These are phyloP conservation scores for Corchorus olitorius DNA, from an alignment of 345 rosid genomes.

Conservation along the genomic window DNA sequence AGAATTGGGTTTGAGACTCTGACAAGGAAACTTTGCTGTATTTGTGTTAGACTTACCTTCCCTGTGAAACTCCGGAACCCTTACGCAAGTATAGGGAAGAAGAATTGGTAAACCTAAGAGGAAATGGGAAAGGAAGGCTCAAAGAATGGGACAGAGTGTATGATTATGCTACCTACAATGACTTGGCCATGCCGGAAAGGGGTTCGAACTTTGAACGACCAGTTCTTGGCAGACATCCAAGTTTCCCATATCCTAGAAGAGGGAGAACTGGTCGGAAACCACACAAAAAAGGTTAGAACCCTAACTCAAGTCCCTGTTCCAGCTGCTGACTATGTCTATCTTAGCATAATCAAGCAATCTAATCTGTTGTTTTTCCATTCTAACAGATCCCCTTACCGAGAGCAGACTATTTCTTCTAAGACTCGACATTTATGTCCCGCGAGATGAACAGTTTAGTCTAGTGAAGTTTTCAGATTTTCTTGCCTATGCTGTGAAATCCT, in stretches of 20 bases:
- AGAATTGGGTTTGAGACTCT: not conserved
- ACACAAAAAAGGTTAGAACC: slow-evolving; percentile 55
- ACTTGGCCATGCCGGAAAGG: slow-evolving; percentile 78
- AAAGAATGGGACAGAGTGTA: slow-evolving; percentile 96
- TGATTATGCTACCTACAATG: slow-evolving; percentile 85
- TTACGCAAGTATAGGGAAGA: slow-evolving; percentile 62
- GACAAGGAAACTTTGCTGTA: not conserved
- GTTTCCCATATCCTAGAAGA: slow-evolving; percentile 83
- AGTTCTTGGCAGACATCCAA: slow-evolving; percentile 70
- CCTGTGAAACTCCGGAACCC: slow-evolving; percentile 75
- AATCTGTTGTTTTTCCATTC: slow-evolving; percentile 15
- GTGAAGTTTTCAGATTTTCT: slow-evolving; percentile 86
- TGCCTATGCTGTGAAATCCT: slow-evolving; percentile 75
- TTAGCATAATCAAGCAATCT: slow-evolving; percentile 1
- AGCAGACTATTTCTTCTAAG: slow-evolving; percentile 72
- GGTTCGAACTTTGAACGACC: slow-evolving; percentile 57
- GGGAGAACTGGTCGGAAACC: slow-evolving; percentile 82
- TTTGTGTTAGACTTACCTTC: slow-evolving; percentile 69
- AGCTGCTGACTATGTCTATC: not conserved
- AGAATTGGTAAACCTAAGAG: slow-evolving; percentile 70
- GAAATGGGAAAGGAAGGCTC: slow-evolving; percentile 57
- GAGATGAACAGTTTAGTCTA: slow-evolving; percentile 82
- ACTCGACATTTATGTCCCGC: slow-evolving; percentile 78
- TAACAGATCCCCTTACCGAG: slow-evolving; percentile 62
- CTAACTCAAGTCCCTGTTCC: not conserved